These are phyloP conservation scores for Wickerhamiella shivajii DNA, from an alignment of 805 yeast species.

Conservation along the genomic window DNA sequence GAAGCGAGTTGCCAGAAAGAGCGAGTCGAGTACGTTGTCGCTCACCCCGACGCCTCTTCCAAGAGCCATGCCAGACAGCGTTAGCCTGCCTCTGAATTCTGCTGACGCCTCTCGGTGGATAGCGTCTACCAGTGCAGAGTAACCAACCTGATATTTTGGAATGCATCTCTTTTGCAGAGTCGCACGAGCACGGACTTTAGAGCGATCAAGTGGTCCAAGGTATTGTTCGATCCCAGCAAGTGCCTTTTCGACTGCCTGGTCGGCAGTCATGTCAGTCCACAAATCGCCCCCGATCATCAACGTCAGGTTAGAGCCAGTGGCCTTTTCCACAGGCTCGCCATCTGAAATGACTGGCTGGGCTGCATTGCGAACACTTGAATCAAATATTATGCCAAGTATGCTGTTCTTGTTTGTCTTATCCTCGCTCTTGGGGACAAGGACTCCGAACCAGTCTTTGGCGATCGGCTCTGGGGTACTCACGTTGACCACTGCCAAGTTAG, in stretches of 20 bases:
- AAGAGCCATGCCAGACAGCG: constrained; percentile 67
- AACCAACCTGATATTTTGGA: constrained; percentile 71
- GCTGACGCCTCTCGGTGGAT: constrained; percentile 25
- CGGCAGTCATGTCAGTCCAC: constrained; percentile 25
- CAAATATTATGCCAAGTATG: constrained; percentile 78
- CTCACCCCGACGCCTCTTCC: constrained; percentile 82
- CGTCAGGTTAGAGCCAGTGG: constrained; percentile 60
- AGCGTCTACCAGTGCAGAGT: constrained; percentile 30
- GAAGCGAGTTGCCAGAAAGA: constrained; percentile 39
- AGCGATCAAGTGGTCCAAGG: constrained; percentile 23
- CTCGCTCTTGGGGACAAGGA: constrained; percentile 52
- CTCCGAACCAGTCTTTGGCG: constrained; percentile 65
- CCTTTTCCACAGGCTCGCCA: constrained; percentile 1
- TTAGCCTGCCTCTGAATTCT: constrained; percentile 30
- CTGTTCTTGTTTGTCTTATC: constrained; percentile 35
- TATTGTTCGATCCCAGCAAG: constrained; percentile 29
- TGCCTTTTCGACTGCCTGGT: constrained; percentile 23
- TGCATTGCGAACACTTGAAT: constrained; percentile 64
- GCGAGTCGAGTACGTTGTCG: constrained; percentile 57
- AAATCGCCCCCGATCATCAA: constrained; percentile 83
- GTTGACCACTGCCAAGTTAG: constrained; percentile 54
- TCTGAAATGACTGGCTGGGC: constrained; percentile 23
- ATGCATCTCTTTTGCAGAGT: constrained; percentile 43
- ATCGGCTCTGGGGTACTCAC: constrained; percentile 37
- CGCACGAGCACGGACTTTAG: constrained; percentile 23